These are phyloP conservation scores for Heritiera fomes DNA, from an alignment of 345 rosid species.

Conservation along the genomic window DNA sequence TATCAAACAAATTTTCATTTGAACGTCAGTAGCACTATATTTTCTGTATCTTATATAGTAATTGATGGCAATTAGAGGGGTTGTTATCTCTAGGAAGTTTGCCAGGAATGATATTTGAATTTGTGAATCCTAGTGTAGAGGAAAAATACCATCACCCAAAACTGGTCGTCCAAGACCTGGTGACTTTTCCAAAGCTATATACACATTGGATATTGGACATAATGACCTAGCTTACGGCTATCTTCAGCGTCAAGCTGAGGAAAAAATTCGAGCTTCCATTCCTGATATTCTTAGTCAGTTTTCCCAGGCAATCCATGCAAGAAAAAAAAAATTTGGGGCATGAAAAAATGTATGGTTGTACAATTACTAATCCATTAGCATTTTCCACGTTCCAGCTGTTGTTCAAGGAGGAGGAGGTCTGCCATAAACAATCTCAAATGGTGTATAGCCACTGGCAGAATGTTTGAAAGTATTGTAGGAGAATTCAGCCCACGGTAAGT, in stretches of 20 bases:
- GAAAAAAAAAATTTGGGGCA: background rate
- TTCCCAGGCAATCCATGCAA: constrained; percentile 25
- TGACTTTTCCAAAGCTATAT: constrained; percentile 34
- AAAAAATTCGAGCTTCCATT: constrained; percentile 25
- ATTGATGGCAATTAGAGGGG: background rate
- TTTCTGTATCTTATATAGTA: background rate
- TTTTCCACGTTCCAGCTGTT: constrained; percentile 23
- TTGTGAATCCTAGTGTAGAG: constrained; percentile 1
- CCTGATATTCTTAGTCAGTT: constrained; percentile 21
- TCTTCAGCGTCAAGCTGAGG: constrained; percentile 12
- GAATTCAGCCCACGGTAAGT: too few species aligned
- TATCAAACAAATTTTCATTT: background rate
- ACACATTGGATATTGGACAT: constrained; percentile 34
- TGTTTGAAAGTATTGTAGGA: too few species aligned
- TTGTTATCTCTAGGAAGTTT: background rate
- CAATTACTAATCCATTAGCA: background rate
- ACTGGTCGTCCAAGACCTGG: constrained; percentile 28
- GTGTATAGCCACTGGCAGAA: too few species aligned
- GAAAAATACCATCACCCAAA: background rate
- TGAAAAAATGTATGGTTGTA: background rate
- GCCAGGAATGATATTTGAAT: background rate
- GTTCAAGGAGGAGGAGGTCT: too few species aligned
- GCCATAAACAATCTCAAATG: too few species aligned
- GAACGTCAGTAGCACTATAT: background rate
- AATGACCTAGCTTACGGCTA: constrained; percentile 32